Evolutionary conservation across 2,329 filamentous ascomycete genomes (phyloP), one percentile per base, ranked within the genome.

Genomic region (Fusarium chlamydosporum): DNA sequence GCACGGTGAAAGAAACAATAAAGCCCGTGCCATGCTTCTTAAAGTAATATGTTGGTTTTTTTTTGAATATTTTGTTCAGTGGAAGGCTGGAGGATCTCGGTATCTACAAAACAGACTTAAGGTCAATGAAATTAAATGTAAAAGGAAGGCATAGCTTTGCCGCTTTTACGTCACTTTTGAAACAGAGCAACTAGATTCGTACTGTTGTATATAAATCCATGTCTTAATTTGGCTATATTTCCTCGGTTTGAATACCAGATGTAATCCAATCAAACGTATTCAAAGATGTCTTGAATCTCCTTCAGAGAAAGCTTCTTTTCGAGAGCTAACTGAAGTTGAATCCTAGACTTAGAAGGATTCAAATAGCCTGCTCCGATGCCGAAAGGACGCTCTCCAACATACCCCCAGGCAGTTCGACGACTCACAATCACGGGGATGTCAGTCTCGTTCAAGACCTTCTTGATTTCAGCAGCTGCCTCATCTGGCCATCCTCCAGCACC

Each of bases 271-370:
- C 8, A 56, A 40, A 40, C 13, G 9, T 65, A 68, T 34, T 65
- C 50, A 42, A 70, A 70, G 3, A 71, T 40, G 3, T 51, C 62
- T 34, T 67, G 61, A 6, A 73, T 72, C 52, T 72, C 54, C 3
- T 71, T 20, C 0, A 42, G 18, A 1, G 58, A 61, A 3, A 72
- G 23, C 6, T 56, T 57, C 37, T 61, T 65, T 10, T 71, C 77
- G 46, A 73, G 68, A 55, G 77, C 79, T 13, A 83, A 74, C 70
- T 83, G 80, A 57, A 88, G 71, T 72, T 87, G 74, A 11, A 88
- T 81, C 15, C 85, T 79, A 11, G 83, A 79, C 76, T 88, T 87
- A 63, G 83, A 80, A 2, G 86, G 85, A 64, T 87, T 87, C 42
- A 86, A 78, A 51, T 84, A 85, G 0, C 85, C 85, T 27, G 81